These are phyloP conservation scores for Lactarius vividus DNA, from an alignment of 768 basidiomycete species.

Conservation along the genomic window DNA sequence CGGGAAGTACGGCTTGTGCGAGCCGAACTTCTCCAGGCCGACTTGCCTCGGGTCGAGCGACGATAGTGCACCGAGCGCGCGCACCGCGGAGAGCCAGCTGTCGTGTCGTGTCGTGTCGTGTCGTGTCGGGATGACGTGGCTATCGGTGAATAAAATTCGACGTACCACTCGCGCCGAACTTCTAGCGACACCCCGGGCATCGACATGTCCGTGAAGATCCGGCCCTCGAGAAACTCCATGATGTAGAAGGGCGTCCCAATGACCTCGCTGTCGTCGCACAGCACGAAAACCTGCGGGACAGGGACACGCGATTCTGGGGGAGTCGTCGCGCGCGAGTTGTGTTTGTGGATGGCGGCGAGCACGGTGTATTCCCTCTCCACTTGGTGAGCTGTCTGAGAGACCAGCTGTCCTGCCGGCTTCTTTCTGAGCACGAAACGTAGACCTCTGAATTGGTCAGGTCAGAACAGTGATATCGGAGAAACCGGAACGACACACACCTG, in stretches of 20 bases:
- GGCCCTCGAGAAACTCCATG: constrained; percentile 93
- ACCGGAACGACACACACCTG: constrained; percentile 42
- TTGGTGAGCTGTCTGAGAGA: constrained; percentile 92
- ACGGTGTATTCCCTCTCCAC: constrained; percentile 91
- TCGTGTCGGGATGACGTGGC: not conserved
- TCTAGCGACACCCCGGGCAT: constrained; percentile 66
- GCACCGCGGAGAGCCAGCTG: constrained; percentile 79
- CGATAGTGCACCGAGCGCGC: constrained; percentile 65
- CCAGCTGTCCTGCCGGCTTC: constrained; percentile 83
- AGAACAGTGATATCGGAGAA: constrained; percentile 9
- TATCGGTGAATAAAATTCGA: constrained; percentile 8
- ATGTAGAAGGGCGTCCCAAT: constrained; percentile 93
- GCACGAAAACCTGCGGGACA: constrained; percentile 76
- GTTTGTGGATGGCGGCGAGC: constrained; percentile 68
- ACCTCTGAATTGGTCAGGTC: constrained; percentile 36
- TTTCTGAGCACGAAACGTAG: constrained; percentile 83
- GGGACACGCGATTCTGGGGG: constrained; percentile 59
- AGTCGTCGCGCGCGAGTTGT: constrained; percentile 60
- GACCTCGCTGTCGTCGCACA: constrained; percentile 76
- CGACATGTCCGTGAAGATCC: constrained; percentile 85
- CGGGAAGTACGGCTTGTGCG: constrained; percentile 81
- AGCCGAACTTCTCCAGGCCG: constrained; percentile 70
- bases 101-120: no score
- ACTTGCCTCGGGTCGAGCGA: constrained; percentile 61
- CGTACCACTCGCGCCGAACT: constrained; percentile 71